Evolutionary conservation across 306 rosid species (phyloP), one percentile per base, ranked within the genome.

Genomic region (Oxytropis ochrocephala): DNA sequence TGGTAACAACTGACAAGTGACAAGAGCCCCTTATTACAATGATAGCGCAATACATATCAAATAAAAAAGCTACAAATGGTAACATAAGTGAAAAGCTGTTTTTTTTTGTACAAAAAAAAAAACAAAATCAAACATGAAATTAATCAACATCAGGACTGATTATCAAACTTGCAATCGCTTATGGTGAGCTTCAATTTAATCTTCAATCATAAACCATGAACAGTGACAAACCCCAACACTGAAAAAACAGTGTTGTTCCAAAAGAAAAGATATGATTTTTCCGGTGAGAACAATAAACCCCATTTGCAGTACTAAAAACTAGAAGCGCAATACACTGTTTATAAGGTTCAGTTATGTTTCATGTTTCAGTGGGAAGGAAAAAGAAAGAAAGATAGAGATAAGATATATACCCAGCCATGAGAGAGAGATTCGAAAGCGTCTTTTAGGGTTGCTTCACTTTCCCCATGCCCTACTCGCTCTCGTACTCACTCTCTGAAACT

Each of bases 381-480:
- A 65, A 14, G 73, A 47, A 17, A 74, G 46, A 64, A 0, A 47
- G 33, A 33, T 70, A 57, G 17, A 61, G 70, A 50, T 64, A 63
- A 29, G 33, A 24, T 24, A 24, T 24, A 33, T 67, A 88, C 91
- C 85, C 89, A 53, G 91, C 88, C 95, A 88, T 85, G 17, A 58
- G 78, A 64, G 59, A 60, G 74, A 53, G 71, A 77, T 59, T 51
- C 62, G 64, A 32, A 2, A 2, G 3, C 8, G 12, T 0, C 21
- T 50, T 35, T 16, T 3, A 11, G 18, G 57, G 54, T 6, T 53
- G 36, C 36, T 21, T 16, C 59, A 46, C 48, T 64, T 41, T 70
- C 33, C 9, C 64, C 43, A 8, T 38, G 43, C 43, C 43, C 43
- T 38, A 7, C 8, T 30, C 33, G 5, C 33, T 30, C n/a, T n/a